These are phyloP conservation scores for Vanderwaltozyma tropicalis DNA, from an alignment of 805 yeast genomes.

Conservation along the genomic window DNA sequence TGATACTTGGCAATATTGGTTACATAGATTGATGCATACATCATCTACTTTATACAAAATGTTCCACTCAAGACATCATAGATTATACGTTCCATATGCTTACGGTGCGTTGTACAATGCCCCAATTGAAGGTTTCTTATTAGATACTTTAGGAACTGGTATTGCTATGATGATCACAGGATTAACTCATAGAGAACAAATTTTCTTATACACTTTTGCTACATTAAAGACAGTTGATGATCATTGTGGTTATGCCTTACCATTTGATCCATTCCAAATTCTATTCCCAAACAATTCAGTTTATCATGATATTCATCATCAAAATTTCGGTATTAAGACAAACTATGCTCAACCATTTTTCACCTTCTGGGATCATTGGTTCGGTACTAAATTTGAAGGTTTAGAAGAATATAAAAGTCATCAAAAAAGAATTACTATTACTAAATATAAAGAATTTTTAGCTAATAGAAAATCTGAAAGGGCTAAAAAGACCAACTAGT, in stretches of 20 bases:
- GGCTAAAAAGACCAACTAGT: conserved; percentile 5
- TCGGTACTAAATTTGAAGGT: conserved; percentile 61
- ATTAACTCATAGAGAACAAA: conserved; percentile 66
- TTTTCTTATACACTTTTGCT: conserved; percentile 70
- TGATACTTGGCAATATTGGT: conserved; percentile 92
- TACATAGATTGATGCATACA: conserved; percentile 82
- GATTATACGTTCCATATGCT: conserved; percentile 91
- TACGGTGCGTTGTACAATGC: conserved; percentile 93
- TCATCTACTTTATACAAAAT: conserved; percentile 64
- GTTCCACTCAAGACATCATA: conserved; percentile 91
- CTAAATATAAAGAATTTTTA: conserved; percentile 50
- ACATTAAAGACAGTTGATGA: conserved; percentile 96
- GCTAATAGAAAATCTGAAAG: conserved; percentile 19
- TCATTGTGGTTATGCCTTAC: conserved; percentile 95
- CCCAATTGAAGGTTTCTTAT: conserved; percentile 84
- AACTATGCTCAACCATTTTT: conserved; percentile 96
- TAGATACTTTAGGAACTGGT: conserved; percentile 91
- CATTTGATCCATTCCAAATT: conserved; percentile 82
- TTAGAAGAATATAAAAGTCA: conserved; percentile 38
- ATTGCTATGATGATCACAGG: conserved; percentile 54
- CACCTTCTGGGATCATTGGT: conserved; percentile 77
- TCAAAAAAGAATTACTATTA: conserved; percentile 59
- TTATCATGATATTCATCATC: conserved; percentile 96
- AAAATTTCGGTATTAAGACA: conserved; percentile 85
- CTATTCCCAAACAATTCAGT: conserved; percentile 91